Evolutionary conservation across 2,329 filamentous ascomycete species (phyloP).

Genomic region (Didymella exigua): DNA sequence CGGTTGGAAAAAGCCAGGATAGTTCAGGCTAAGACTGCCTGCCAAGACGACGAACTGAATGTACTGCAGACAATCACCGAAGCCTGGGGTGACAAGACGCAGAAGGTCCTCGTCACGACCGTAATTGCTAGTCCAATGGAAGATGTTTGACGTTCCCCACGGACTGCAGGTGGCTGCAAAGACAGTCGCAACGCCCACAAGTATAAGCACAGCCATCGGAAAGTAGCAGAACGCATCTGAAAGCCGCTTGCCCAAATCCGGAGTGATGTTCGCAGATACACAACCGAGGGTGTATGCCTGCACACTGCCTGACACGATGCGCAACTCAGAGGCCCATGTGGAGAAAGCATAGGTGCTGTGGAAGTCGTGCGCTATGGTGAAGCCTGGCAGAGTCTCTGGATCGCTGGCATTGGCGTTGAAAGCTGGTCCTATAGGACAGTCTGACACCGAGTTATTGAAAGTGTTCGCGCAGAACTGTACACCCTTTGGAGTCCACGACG

Average conservation of each 20-base stretch:
- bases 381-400: conserved; percentile 66
- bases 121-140: conserved; percentile 98
- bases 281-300: conserved; percentile 73
- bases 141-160: conserved; percentile 89
- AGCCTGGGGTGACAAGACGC: conserved; percentile 90
- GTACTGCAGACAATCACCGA: conserved; percentile 95
- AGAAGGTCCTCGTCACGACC: conserved; percentile 91
- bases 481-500: conserved; percentile 62
- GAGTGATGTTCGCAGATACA: conserved; percentile 80
- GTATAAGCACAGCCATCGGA: conserved; percentile 76
- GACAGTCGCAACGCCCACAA: conserved; percentile 81
- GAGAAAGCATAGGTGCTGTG: conserved; percentile 84
- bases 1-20: conserved; percentile 94
- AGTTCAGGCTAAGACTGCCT: conserved; percentile 83
- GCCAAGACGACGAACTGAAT: conserved; percentile 91
- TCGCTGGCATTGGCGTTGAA: conserved; percentile 66
- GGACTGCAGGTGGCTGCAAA: conserved; percentile 88
- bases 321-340: conserved; percentile 75
- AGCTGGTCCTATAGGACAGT: conserved; percentile 76
- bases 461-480: conserved; percentile 68
- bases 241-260: conserved; percentile 73
- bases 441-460: conserved; percentile 53
- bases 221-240: conserved; percentile 74
- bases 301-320: conserved; percentile 75
- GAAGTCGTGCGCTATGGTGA: conserved; percentile 76